These are phyloP conservation scores for Salix viminalis DNA, from an alignment of 345 rosid species.

Conservation along the genomic window DNA sequence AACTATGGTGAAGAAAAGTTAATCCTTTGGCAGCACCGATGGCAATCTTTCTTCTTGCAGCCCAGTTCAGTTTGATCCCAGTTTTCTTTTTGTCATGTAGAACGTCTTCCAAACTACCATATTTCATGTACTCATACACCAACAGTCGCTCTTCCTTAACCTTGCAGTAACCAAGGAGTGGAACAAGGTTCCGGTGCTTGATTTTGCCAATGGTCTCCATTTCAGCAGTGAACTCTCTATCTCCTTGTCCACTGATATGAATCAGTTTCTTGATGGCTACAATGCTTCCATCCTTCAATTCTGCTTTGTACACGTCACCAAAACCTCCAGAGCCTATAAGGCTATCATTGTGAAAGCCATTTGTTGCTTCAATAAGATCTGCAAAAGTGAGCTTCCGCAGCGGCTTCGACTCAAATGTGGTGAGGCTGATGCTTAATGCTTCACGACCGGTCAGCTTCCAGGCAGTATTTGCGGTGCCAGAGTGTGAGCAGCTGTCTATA, in stretches of 20 bases:
- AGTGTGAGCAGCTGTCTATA: slow-evolving; percentile 55
- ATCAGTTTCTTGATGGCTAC: slow-evolving; percentile 95
- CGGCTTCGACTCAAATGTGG: slow-evolving; percentile 74
- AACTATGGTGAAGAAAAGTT: slow-evolving; percentile 84
- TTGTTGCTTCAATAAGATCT: slow-evolving; percentile 89
- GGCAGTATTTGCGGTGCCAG: slow-evolving; percentile 58
- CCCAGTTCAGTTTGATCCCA: slow-evolving; percentile 76
- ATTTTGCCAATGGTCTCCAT: slow-evolving; percentile 98
- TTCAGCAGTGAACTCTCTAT: slow-evolving; percentile 88
- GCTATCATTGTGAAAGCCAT: slow-evolving; percentile 76
- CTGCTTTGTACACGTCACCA: slow-evolving; percentile 92
- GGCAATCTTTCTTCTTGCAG: slow-evolving; percentile 74
- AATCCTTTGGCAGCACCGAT: slow-evolving; percentile 88
- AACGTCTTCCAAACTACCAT: slow-evolving; percentile 93
- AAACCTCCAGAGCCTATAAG: slow-evolving; percentile 95
- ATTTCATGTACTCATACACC: slow-evolving; percentile 92
- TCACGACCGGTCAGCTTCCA: slow-evolving; percentile 78
- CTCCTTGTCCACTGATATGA: slow-evolving; percentile 95
- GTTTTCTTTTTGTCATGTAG: slow-evolving; percentile 62
- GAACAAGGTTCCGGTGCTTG: slow-evolving; percentile 90
- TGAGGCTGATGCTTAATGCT: slow-evolving; percentile 76
- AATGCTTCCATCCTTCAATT: slow-evolving; percentile 72
- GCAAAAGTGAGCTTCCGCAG: slow-evolving; percentile 78
- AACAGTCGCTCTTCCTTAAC: slow-evolving; percentile 88
- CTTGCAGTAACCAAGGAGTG: slow-evolving; percentile 87